phyloP scores from a whole-genome alignment of 306 rosid genomes.

The Medicago arabica region DNA sequence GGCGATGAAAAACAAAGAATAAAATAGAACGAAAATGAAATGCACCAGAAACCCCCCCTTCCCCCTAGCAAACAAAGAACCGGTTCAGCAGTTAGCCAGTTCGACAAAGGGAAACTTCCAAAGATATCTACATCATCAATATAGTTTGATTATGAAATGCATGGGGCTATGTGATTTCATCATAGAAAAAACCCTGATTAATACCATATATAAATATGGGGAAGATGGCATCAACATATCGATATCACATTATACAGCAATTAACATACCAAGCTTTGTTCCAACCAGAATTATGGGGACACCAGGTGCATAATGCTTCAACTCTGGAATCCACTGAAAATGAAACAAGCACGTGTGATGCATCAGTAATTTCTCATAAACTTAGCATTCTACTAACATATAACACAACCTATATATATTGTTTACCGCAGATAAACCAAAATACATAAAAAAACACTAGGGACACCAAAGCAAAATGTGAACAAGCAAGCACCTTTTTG shows the following conservation, averaged over 20 bases:
- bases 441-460: slow-evolving; percentile 30
- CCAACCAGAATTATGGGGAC: slow-evolving; percentile 98
- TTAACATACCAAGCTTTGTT: slow-evolving; percentile 85
- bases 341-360: slow-evolving; percentile 31
- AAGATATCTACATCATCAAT: slow-evolving; percentile 21
- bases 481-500: slow-evolving; percentile 53
- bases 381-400: slow-evolving; percentile 23
- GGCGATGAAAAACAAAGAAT: slow-evolving; percentile 8
- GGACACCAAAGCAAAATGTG: not conserved
- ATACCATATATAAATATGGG: not conserved
- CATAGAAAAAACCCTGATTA: not conserved
- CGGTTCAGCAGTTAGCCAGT: slow-evolving; percentile 1
- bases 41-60: slow-evolving; percentile 20
- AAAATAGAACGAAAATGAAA: slow-evolving; percentile 17
- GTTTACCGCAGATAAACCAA: not conserved
- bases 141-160: slow-evolving; percentile 27
- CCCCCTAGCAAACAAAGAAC: not conserved
- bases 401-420: not conserved
- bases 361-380: slow-evolving; percentile 20
- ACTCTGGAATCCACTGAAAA: slow-evolving; percentile 99
- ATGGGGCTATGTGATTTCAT: slow-evolving; percentile 24
- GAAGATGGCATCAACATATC: slow-evolving; percentile 2
- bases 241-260: slow-evolving; percentile 36
- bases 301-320: slow-evolving; percentile 99
- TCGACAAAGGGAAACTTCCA: slow-evolving; percentile 17